Base-by-base conservation (phyloP, 1,284 basidiomycete genomes). In the Puccinia triticina region DNA sequence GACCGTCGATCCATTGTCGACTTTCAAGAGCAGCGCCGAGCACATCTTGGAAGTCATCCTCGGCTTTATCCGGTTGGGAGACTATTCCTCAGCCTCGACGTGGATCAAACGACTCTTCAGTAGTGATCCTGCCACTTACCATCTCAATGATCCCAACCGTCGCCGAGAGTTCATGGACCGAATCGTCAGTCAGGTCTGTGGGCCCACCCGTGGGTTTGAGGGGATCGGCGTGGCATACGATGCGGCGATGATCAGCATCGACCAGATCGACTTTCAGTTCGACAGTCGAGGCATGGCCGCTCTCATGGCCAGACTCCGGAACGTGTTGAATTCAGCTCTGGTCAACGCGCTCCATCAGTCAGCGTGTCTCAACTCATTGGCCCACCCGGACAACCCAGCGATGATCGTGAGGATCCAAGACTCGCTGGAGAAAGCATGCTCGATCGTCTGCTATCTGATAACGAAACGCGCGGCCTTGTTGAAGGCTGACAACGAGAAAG, bases 81-180 rank as follows among this genome's bases (percentile, higher is more conserved):
- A 82, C 43, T 82, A 73, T 48, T 32, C 55, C 32, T 82, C 79
- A 21, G 79, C 79, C 59, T 75, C 69, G 16, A 82, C 66, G 23
- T 82, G 79, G 79, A 59, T 82, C 50, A 82, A 74, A n/a, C 71
- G 53, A 53, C 43, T 82, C 32, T 75, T 82, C 48, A 82, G 76
- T 57, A 59, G 71, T 11, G 79, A 82, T 48, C 79, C 74, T 67
- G 78, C 78, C 55, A 61, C 67, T 16, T 80, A 80, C 40, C 66
- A 80, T 23, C 67, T 80, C 37, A 67, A 80, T 57, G 53, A 80
- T 34, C 55, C 69, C 37, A 55, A 69, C 43, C 64, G 67, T n/a
- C 66, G 78, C 12, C 50, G 55, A 67, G 67, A 71, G 34, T 80
- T 80, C 37, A 59, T 80, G 53, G 78, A 80, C 43, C 66, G 40